Evolutionary conservation across 306 rosid genomes (phyloP), one percentile per base, ranked within the genome.

Genomic region (Cicer pinnatifidum): DNA sequence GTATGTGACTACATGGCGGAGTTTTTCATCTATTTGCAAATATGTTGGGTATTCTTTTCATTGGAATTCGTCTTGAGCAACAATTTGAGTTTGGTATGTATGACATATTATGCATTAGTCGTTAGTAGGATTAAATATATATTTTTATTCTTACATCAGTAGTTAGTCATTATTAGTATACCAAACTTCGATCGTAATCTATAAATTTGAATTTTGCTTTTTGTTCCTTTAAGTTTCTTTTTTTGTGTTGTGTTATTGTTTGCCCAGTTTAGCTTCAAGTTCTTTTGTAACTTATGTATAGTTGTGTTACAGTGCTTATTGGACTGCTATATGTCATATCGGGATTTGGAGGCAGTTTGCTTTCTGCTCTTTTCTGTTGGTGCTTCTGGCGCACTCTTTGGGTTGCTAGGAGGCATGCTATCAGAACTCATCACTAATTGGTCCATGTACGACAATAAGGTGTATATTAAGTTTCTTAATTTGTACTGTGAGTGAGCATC

Each of bases 331-430:
- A 83, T 78, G 86, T 88, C 70, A 84, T 91, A 67, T 88, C 98
- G 78, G 98, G 98, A 75, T 84, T 94, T 58, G 98, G 98, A 50
- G 98, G 98, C 51, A 94, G 98, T 76, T 47, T 94, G 87, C 83
- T 91, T 69, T 89, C 96, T 75, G 87, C 89, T 9, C 96, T 94
- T 44, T 94, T 94, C 98, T 20, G 98, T 94, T 15, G 98, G 98
- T 82, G 98, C 98, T 78, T 94, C 98, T 44, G 98, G 98, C 78
- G 97, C 97, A 9, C 92, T 94, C 76, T 94, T 94, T 35, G 98
- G 98, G 44, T 88, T 94, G 73, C 87, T 94, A 9, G 98, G 98
- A 75, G 96, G 84, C 82, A 91, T 94, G 98, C 97, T 94, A 62
- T 94, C 97, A 33, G 98, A 94, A 81, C 97, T 94, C 62, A 87